Evolutionary conservation across 2,329 filamentous ascomycete genomes (phyloP), one percentile per base, ranked within the genome.

Genomic region (Mycogone perniciosa): DNA sequence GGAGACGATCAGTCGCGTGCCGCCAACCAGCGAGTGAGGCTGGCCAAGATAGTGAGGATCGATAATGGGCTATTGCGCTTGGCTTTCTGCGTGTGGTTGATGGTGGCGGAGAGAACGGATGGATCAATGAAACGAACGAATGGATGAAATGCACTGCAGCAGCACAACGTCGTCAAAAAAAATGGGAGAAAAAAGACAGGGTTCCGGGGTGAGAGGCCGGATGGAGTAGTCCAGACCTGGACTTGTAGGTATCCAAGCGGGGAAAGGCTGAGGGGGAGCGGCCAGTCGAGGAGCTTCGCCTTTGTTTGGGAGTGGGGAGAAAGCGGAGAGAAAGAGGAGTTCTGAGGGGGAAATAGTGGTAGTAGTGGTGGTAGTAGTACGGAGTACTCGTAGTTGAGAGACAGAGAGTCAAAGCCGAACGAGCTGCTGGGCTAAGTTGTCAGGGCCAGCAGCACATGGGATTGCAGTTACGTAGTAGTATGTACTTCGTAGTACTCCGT

Each of bases 1-100:
- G 20, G 20, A 20, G 39, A 35, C 34, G 45, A 42, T 53, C 51
- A 48, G 51, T 53, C 51, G 51, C 51, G 51, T 53, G 51, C 51
- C 46, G 51, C 43, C 43, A 45, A 44, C 45, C 50, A 40, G 34
- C 42, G 30, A 31, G 26, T 27, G 31, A 41, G 40, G 11, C 29
- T 11, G 9, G 38, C 30, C n/a, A 41, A 41, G 40, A 47, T 39
- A 33, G 9, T 29, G 20, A 41, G 38, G 6, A 29, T 31, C 4
- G 48, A 34, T 35, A 31, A 30, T 40, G 27, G 26, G 48, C 43
- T 37, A 13, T 37, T 9, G 10, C 48, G 48, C 33, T 39, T 39
- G 48, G 35, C 39, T 44, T 27, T 41, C 13, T 33, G 37, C 20
- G 35, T 20, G 20, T 20, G 20, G 20, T 20, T 20, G 20, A 20